phyloP scores from a whole-genome alignment of 306 rosid genomes.

The Trifolium dubium region DNA sequence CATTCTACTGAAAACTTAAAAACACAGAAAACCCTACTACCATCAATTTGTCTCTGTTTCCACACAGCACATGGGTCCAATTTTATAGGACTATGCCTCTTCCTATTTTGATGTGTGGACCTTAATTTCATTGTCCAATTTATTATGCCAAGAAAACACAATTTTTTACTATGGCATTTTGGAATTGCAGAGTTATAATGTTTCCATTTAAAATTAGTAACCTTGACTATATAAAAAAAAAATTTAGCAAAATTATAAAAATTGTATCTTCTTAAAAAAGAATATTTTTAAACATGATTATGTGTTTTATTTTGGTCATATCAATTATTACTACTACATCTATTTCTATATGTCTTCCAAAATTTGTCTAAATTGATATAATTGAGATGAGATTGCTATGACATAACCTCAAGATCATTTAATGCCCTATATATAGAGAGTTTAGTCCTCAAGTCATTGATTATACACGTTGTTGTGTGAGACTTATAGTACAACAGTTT shows the following conservation, averaged over 20 bases:
- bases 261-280: background rate
- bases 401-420: slow-evolving; percentile 28
- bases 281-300: background rate
- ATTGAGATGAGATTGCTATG: background rate
- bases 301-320: background rate
- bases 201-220: slow-evolving; percentile 1
- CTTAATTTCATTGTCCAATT: slow-evolving; percentile 35
- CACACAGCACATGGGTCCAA: slow-evolving; percentile 43
- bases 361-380: background rate
- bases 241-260: background rate
- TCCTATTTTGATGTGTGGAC: slow-evolving; percentile 38
- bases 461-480: slow-evolving; percentile 34
- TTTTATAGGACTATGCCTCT: background rate
- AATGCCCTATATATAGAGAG: slow-evolving; percentile 18
- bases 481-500: slow-evolving; percentile 41
- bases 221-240: background rate
- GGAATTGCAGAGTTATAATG: background rate
- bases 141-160: slow-evolving; percentile 25
- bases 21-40: slow-evolving; percentile 38
- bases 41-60: slow-evolving; percentile 35
- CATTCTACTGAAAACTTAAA: background rate
- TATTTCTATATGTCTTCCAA: background rate
- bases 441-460: slow-evolving; percentile 34
- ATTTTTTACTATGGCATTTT: background rate
- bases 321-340: background rate